phyloP scores from a whole-genome alignment of 2,329 filamentous ascomycete genomes.

The Verticillium isaacii region DNA sequence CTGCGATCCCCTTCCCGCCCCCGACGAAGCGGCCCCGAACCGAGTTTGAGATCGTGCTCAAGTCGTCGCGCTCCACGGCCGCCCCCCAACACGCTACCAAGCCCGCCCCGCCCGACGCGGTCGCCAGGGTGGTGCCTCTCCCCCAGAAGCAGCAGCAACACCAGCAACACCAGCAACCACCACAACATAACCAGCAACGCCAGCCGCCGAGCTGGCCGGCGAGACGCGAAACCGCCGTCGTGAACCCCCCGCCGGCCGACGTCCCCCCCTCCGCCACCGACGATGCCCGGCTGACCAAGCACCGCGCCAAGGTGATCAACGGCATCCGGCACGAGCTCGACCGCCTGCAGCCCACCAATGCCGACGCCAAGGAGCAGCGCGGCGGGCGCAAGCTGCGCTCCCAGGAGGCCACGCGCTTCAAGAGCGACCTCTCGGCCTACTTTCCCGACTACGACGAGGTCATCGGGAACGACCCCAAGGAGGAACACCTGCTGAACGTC shows the following conservation, averaged over 20 bases:
- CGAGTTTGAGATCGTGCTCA: conserved; percentile 44
- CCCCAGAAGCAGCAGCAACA: conserved; percentile 7
- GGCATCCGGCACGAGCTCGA: conserved; percentile 58
- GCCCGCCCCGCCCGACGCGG: conserved; percentile 5
- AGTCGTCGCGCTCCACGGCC: conserved; percentile 14
- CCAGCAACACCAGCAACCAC: conserved; percentile 6
- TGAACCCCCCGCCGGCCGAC: conserved; percentile 10
- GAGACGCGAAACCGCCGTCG: conserved; percentile 9
- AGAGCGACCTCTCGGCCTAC: conserved; percentile 86
- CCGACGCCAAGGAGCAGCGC: conserved; percentile 44
- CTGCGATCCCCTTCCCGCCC: conserved; percentile 20
- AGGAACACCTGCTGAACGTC: conserved; percentile 70
- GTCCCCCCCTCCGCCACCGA: conserved; percentile 16
- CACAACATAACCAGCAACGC: conserved; percentile 2
- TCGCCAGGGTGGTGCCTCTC: conserved; percentile 5
- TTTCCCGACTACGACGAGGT: conserved; percentile 94
- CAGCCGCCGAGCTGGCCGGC: conserved; percentile 3
- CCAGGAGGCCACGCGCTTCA: conserved; percentile 78
- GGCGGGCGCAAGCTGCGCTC: conserved; percentile 78
- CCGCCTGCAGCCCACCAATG: conserved; percentile 43
- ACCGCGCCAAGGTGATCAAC: conserved; percentile 55
- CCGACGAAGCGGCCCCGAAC: conserved; percentile 45
- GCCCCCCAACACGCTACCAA: conserved; percentile 15
- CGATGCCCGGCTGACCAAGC: conserved; percentile 34
- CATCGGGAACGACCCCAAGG: conserved; percentile 77